Evolutionary conservation across 306 rosid genomes (phyloP), one percentile per base, ranked within the genome.

Genomic region (Prunus mongolica): DNA sequence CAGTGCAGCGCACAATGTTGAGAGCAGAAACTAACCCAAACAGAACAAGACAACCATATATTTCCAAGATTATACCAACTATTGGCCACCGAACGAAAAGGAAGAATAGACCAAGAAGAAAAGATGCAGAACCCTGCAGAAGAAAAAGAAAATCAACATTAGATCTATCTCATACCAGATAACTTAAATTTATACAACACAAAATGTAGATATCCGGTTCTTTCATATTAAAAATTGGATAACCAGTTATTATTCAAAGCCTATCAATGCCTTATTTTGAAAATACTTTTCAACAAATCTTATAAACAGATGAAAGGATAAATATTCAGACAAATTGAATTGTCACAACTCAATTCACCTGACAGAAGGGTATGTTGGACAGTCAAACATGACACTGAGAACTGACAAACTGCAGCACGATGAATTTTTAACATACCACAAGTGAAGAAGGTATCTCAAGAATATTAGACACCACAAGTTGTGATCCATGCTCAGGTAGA

Each of bases 41-140:
- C 57, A 94, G 96, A 78, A 88, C 77, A 63, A 87, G 34, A 79
- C 90, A 90, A 30, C 96, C 96, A 67, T 82, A 94, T 81, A 87
- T 82, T 83, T 94, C 95, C 68, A 92, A 74, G 70, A 91, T 69
- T 77, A 94, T 94, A 58, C 98, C 98, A 54, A 92, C 63, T 66
- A 94, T 65, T 56, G 98, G 97, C 92, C 95, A 92, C 86, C 98
- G 91, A 77, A 92, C 95, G 22, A 94, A 92, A 79, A 94, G 87
- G 83, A 94, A 84, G 81, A 94, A 89, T 58, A 94, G 95, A 77
- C 98, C 98, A 2, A 92, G 79, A 85, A 90, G 75, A 92, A 94
- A 94, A 66, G 98, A 83, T 10, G 80, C 91, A 81, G 98, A 77
- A 63, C 98, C 98, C 97, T 94, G 91, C 87, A 86, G 63, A 81